Base-by-base conservation (phyloP, 2,329 filamentous ascomycete species). In the Aurifilum marmelostoma region DNA sequence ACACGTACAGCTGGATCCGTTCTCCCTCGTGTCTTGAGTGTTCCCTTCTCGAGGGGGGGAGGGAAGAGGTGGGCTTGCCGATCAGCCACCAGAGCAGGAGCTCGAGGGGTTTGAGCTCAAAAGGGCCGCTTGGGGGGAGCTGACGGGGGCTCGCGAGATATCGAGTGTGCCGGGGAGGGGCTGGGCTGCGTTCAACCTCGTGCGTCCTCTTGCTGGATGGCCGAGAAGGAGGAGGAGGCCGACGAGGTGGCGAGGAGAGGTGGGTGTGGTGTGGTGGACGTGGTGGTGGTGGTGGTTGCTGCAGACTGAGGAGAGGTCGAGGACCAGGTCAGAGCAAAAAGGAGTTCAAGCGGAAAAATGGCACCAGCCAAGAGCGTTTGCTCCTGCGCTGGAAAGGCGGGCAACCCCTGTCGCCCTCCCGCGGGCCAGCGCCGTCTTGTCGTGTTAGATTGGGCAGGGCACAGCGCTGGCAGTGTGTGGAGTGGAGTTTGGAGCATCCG, bases 141-240 rank as follows among this genome's bases (percentile, higher is more conserved):
- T 32, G 24, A 32, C 24, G 12, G 52, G 12, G 52, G 6, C 27
- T 16, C 52, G 52, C 27, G 52, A 29, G 52, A 56, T 16, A 14
- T 61, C 47, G 63, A 41, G 29, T 65, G 67, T 68, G 62, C 58
- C 62, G 29, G 34, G 41, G 50, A 43, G 29, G 24, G 43, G 14
- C 3, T 47, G 29, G 58, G 58, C 67, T 66, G 67, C 67, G 66
- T 64, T 66, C 67, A 54, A 64, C 67, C 67, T 68, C 67, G 50
- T 24, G 27, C 11, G 24, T 47, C 61, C 61, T 50, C 34, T n/a
- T 47, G 37, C 61, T 56, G 56, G 47, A 50, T 27, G 27, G 63
- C 41, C 37, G 39, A 21, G 43, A 56, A 27, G 43, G 50, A 62
- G 67, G 63, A 37, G 63, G 59, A 58, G 54, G 37, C n/a, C 34